These are phyloP conservation scores for Cercophora sp. DNA, from an alignment of 495 filamentous ascomycete species.

Conservation along the genomic window DNA sequence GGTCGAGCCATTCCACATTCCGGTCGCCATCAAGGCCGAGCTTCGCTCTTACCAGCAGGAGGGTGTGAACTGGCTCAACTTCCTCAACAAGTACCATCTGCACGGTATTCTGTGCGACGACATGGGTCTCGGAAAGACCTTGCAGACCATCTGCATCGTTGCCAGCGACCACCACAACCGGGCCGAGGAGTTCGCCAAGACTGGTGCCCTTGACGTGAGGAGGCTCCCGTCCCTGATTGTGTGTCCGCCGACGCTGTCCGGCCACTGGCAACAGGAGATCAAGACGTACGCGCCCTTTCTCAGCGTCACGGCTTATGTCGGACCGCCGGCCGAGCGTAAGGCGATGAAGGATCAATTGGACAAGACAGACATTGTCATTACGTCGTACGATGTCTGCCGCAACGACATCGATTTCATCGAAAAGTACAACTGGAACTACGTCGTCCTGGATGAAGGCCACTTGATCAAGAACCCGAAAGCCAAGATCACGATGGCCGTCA, in stretches of 20 bases:
- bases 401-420: slow-evolving; percentile 86
- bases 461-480: slow-evolving; percentile 97
- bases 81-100: slow-evolving; percentile 95
- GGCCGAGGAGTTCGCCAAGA: slow-evolving; percentile 81
- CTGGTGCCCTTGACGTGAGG: slow-evolving; percentile 67
- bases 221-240: slow-evolving; percentile 88
- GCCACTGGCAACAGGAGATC: slow-evolving; percentile 98
- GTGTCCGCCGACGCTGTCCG: slow-evolving; percentile 94
- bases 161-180: slow-evolving; percentile 94
- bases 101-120: slow-evolving; percentile 98
- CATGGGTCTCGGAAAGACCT: slow-evolving; percentile 97
- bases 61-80: slow-evolving; percentile 97
- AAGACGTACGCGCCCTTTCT: slow-evolving; percentile 93
- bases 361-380: slow-evolving; percentile 86
- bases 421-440: slow-evolving; percentile 90
- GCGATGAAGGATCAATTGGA: slow-evolving; percentile 62
- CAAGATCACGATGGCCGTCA: slow-evolving; percentile 88
- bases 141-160: slow-evolving; percentile 96
- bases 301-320: slow-evolving; percentile 81
- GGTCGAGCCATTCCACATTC: slow-evolving; percentile 88
- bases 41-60: slow-evolving; percentile 97
- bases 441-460: slow-evolving; percentile 94
- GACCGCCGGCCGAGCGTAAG: slow-evolving; percentile 73
- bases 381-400: slow-evolving; percentile 93
- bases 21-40: slow-evolving; percentile 93